These are phyloP conservation scores for Crithidia expoeki DNA, from an alignment of 208 protist genomes.

Conservation along the genomic window DNA sequence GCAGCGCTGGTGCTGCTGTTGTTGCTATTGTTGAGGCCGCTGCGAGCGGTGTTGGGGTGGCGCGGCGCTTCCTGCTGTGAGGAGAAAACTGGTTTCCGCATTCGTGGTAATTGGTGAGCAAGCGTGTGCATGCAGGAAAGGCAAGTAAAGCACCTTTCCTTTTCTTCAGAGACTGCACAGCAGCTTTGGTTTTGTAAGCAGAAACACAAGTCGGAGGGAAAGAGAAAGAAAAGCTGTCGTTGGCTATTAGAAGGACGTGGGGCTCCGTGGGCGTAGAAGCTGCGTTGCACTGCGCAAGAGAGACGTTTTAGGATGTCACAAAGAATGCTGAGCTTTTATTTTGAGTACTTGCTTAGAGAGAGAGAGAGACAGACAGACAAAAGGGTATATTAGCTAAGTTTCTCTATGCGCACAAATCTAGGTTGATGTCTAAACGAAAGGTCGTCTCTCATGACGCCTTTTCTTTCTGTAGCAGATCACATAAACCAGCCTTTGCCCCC, in stretches of 20 bases:
- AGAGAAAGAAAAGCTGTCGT: constrained; percentile 4
- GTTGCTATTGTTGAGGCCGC: neutral
- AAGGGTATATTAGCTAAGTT: no score
- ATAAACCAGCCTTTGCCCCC: constrained; percentile 90
- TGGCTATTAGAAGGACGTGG: no score
- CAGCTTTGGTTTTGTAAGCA: neutral
- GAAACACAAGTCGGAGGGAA: neutral
- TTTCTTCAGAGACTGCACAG: no score
- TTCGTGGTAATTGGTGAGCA: neutral
- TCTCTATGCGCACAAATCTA: neutral
- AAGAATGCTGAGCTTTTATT: no score
- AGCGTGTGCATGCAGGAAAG: neutral
- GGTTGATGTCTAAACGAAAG: neutral
- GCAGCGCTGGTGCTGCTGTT: neutral
- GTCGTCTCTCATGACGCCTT: no score
- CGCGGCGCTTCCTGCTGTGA: constrained; percentile 8
- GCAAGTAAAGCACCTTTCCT: neutral
- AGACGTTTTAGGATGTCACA: no score
- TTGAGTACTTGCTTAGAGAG: no score
- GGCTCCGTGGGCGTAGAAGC: no score
- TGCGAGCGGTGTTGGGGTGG: neutral
- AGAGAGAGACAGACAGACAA: no score
- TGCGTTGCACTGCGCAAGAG: no score
- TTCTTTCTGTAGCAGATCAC: constrained; percentile 17
- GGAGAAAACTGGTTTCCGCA: constrained; percentile 10